Evolutionary conservation across 208 protist species (phyloP).

Genomic region (Phytomonas francai): DNA sequence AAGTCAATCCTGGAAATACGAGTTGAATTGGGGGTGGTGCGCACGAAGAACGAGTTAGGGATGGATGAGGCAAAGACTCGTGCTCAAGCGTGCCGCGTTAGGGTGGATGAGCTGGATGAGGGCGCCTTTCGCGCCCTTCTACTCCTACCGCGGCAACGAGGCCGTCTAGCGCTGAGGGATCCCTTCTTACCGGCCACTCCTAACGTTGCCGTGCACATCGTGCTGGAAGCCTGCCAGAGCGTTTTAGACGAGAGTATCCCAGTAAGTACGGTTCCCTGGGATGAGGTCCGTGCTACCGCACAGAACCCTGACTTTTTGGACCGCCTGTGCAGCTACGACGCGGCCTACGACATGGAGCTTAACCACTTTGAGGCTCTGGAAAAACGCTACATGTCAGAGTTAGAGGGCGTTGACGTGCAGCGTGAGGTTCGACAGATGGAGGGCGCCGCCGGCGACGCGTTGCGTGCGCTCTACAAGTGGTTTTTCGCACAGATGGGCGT

Average conservation of each 20-base stretch:
- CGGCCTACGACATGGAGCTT: slow-evolving; percentile 27
- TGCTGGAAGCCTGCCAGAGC: slow-evolving; percentile 29
- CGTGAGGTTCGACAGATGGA: no score
- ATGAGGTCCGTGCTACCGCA: slow-evolving; percentile 25
- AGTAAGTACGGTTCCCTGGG: slow-evolving; percentile 20
- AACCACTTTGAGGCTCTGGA: slow-evolving; percentile 22
- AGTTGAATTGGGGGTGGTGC: slow-evolving; percentile 32
- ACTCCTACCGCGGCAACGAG: slow-evolving; percentile 5
- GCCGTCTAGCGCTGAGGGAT: neutral
- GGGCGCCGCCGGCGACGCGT: neutral
- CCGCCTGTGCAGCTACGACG: slow-evolving; percentile 29
- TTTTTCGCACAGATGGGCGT: slow-evolving; percentile 30
- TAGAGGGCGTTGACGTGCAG: no score
- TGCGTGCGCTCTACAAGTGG: slow-evolving; percentile 33
- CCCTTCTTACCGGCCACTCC: no score
- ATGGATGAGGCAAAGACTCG: slow-evolving; percentile 23
- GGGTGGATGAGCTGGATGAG: slow-evolving; percentile 16
- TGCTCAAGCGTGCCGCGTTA: slow-evolving; percentile 17
- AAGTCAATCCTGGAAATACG: slow-evolving; percentile 18
- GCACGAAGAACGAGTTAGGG: slow-evolving; percentile 41
- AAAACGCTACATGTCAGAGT: slow-evolving; percentile 13
- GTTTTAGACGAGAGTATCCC: slow-evolving; percentile 24
- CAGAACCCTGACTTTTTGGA: slow-evolving; percentile 31
- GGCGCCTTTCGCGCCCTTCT: slow-evolving; percentile 14
- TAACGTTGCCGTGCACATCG: slow-evolving; percentile 3